Evolutionary conservation across 2,329 filamentous ascomycete species (phyloP), one percentile per base, ranked within the genome.

Genomic region (Sphaerostilbella broomeana): DNA sequence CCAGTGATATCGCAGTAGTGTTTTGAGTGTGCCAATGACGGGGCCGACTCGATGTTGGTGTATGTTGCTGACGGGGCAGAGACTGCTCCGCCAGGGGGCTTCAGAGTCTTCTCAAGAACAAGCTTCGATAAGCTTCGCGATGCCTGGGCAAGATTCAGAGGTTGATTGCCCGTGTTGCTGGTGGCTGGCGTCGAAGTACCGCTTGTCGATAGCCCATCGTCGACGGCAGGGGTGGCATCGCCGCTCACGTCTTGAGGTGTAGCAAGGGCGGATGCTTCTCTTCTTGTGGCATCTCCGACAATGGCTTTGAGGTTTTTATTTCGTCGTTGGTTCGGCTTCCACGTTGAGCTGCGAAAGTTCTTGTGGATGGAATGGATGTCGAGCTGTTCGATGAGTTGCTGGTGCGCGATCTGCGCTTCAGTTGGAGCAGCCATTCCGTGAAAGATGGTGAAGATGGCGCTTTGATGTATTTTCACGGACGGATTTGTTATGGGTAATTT

Each of bases 221-320:
- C 67, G 38, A 59, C 59, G 39, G 46, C 68, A 52, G 57, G 83
- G 1, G 89, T 94, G 6, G 76, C 86, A 38, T 79, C 73, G 49
- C 88, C 88, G 56, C 84, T 89, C 51, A 65, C 59, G 59, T 86
- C 85, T 58, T 86, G 83, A 0, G 86, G 74, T 2, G 77, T 95
- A 12, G 84, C 86, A 56, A 89, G 72, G 24, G 86, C 74, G 4
- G 88, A 94, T n/a, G 87, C 86, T 68, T 97, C 90, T 57, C 84
- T 86, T 51, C 87, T 83, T 16, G 85, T 79, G 10, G 84, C 86
- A 55, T 98, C 92, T 44, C 87, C 84, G 45, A 98, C 74, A 47
- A 98, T 92, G 53, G 94, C 86, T 65, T 97, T 97, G 64, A 97
- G 82, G 63, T 95, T 97, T 72, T 98, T 98, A 77, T 98, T 98